Base-by-base conservation (phyloP, 768 basidiomycete species). In the Pleurotus cornucopiae region DNA sequence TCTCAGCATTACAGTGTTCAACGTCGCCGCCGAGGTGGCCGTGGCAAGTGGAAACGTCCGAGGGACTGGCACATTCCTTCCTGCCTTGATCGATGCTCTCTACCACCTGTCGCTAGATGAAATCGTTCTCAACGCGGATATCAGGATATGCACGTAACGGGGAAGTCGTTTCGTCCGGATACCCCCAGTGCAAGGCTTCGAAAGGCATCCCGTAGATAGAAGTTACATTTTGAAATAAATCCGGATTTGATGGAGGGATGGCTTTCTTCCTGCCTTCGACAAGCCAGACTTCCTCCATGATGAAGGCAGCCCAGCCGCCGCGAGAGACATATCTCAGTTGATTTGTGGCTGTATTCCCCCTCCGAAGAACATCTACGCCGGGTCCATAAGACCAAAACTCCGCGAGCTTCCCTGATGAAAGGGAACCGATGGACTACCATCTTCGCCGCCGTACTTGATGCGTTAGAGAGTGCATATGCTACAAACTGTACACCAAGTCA, bases 201-300 rank as follows among this genome's bases (percentile, higher is more conserved):
- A 11, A 30, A 2, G 30, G 30, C 30, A 34, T 34, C 30, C 30
- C 9, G 30, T 34, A 34, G 9, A 30, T 9, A 30, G 9, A 34
- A 34, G 30, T 34, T 2, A 34, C 30, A 3, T 34, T 23, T 34
- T 34, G 30, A 0, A 34, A 11, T 11, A 34, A 34, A 34, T 77
- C 75, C 2, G 74, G 68, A 66, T 88, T 89, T 46, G 88, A 67
- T 5, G 80, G 78, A 14, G 87, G 84, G 61, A 83, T 72, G 9
- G 58, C 60, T 61, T 81, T 79, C 54, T 71, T 78, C 60, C 75
- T 77, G 21, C 85, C 83, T 55, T 81, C 77, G 34, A 81, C 65
- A 14, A 88, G 88, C 86, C 86, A 90, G 2, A 85, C 67, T 65
- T 89, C 85, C 38, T 74, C 76, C 85, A 89, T 82, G 4, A 77